Percentiles rank a stretch among this genome's conserved stretches.
Conservation (phyloP, 371 early-diverging fungal species). For the Circinella minor region DNA sequence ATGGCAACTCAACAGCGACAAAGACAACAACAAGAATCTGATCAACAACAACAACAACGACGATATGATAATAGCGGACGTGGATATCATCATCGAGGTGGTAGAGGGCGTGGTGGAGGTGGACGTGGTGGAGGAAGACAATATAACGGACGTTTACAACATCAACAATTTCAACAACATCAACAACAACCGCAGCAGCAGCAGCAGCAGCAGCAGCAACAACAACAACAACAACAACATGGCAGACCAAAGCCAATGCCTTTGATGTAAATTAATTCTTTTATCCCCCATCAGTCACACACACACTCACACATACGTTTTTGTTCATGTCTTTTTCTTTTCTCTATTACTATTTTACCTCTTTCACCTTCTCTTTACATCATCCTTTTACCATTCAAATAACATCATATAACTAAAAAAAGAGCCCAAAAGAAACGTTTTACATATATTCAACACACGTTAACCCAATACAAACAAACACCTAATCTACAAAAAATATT, state of each 20-base stretch:
- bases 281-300: background rate
- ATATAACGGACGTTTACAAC: background rate
- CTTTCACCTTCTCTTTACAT: background rate
- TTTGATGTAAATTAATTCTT: background rate
- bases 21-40: slow-evolving; percentile 42
- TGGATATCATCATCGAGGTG: background rate
- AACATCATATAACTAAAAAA: no score
- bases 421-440: background rate
- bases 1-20: slow-evolving; percentile 55
- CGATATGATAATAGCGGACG: slow-evolving; percentile 6
- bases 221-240: slow-evolving; percentile 7
- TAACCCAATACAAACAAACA: no score
- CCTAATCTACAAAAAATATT: no score
- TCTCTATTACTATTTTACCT: background rate
- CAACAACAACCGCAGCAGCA: slow-evolving; percentile 23
- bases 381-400: no score
- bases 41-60: slow-evolving; percentile 33
- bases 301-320: slow-evolving; percentile 1
- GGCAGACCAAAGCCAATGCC: background rate
- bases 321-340: background rate
- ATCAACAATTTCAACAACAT: slow-evolving; percentile 25
- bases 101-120: slow-evolving; percentile 6
- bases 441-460: background rate
- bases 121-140: slow-evolving; percentile 1
- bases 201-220: slow-evolving; percentile 26